phyloP scores from a whole-genome alignment of 495 filamentous ascomycete genomes.

The Tuber brumale region DNA sequence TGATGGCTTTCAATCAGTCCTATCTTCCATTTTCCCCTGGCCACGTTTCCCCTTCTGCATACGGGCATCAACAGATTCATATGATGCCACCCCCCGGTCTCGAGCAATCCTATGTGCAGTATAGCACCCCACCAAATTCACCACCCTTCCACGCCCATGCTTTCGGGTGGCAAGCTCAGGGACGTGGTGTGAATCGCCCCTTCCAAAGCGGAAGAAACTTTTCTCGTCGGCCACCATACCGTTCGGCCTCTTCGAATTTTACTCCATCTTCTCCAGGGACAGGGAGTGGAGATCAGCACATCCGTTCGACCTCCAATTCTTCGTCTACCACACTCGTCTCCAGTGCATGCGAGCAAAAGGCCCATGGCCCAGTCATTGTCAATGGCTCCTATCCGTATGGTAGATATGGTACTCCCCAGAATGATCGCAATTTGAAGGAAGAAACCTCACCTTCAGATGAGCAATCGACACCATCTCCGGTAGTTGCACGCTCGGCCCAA shows the following conservation, averaged over 20 bases:
- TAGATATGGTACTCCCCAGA: conserved; percentile 27
- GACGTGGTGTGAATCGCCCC: conserved; percentile 7
- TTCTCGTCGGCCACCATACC: conserved; percentile 6
- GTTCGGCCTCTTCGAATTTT: not conserved
- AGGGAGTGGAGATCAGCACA: conserved; percentile 10
- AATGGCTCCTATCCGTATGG: conserved; percentile 25
- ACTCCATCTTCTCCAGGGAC: not conserved
- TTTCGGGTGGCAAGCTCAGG: conserved; percentile 27
- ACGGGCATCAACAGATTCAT: not conserved
- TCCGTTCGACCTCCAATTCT: conserved; percentile 28
- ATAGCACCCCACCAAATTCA: conserved; percentile 13
- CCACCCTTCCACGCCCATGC: conserved; percentile 17
- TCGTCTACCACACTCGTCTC: conserved; percentile 32
- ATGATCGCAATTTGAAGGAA: conserved; percentile 8
- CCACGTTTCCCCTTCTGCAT: not conserved
- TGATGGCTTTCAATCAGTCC: not conserved
- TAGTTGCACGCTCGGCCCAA: conserved; percentile 13
- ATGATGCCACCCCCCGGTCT: not conserved
- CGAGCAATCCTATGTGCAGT: not conserved
- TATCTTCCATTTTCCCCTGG: not conserved
- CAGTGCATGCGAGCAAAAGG: conserved; percentile 16
- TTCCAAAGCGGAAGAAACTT: conserved; percentile 18
- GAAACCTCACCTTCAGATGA: conserved; percentile 32
- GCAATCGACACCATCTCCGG: conserved; percentile 30
- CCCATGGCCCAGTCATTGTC: conserved; percentile 15